phyloP scores from a whole-genome alignment of 2,329 filamentous ascomycete species.

The Penicillium sp. region DNA sequence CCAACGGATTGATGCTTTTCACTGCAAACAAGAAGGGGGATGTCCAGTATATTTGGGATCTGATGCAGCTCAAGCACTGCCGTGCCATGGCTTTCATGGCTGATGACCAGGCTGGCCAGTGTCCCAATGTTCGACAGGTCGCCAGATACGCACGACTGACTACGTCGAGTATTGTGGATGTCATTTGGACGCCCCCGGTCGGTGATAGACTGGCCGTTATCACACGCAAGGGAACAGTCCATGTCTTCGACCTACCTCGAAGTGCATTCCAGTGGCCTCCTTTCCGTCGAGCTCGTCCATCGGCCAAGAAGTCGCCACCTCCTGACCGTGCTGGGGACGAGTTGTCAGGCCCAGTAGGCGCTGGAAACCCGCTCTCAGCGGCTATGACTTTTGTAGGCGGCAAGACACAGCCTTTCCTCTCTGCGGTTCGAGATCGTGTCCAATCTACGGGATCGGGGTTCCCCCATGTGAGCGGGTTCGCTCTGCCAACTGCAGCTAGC shows the following conservation, averaged over 20 bases:
- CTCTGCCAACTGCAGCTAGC: constrained; percentile 49
- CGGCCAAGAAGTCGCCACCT: constrained; percentile 36
- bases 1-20: constrained; percentile 49
- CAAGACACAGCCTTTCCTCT: constrained; percentile 62
- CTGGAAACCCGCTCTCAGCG: constrained; percentile 60
- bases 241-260: constrained; percentile 83
- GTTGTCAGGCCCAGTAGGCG: constrained; percentile 45
- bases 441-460: constrained; percentile 50
- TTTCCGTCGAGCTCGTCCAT: constrained; percentile 52
- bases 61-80: constrained; percentile 50
- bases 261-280: constrained; percentile 88
- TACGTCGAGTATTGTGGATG: constrained; percentile 84
- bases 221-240: constrained; percentile 92
- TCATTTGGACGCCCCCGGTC: constrained; percentile 79
- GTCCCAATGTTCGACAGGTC: constrained; percentile 69
- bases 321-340: constrained; percentile 51
- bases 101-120: constrained; percentile 35
- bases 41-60: constrained; percentile 53
- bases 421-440: constrained; percentile 61
- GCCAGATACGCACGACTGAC: constrained; percentile 91
- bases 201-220: constrained; percentile 85
- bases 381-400: constrained; percentile 70
- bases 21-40: constrained; percentile 53
- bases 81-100: constrained; percentile 40
- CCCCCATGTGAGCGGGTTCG: constrained; percentile 46